Percentiles rank a stretch among this genome's conserved stretches.
Evolutionary conservation across 2,329 filamentous ascomycete genomes (phyloP).

Genomic region (Xenosphaeropsis pyriputrescens): DNA sequence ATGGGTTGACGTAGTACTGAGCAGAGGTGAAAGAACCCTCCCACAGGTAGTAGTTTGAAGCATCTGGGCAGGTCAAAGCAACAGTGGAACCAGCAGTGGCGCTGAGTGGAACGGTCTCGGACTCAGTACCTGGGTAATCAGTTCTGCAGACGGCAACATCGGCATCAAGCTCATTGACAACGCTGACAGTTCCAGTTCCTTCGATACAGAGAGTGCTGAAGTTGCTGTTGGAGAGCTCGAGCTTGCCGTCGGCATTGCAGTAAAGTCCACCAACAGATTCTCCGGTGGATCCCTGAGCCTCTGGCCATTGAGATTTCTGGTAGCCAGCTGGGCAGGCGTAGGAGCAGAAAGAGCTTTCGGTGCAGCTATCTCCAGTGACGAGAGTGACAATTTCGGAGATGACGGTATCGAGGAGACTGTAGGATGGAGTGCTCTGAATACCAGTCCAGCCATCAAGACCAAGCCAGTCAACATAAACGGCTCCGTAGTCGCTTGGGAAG

Average conservation of each 20-base stretch:
- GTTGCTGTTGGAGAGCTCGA: slow-evolving; percentile 60
- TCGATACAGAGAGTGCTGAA: slow-evolving; percentile 58
- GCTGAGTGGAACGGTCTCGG: slow-evolving; percentile 67
- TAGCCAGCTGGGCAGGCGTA: slow-evolving; percentile 88
- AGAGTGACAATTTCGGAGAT: slow-evolving; percentile 55
- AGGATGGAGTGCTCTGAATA: slow-evolving; percentile 50
- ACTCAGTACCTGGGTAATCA: slow-evolving; percentile 88
- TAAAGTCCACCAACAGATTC: slow-evolving; percentile 81
- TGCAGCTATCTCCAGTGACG: slow-evolving; percentile 44
- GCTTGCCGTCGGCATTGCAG: slow-evolving; percentile 59
- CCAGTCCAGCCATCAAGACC: slow-evolving; percentile 64
- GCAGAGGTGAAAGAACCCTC: slow-evolving; percentile 62
- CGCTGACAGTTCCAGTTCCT: slow-evolving; percentile 51
- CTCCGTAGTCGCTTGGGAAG: slow-evolving; percentile 75
- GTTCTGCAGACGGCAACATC: slow-evolving; percentile 76
- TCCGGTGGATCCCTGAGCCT: slow-evolving; percentile 58
- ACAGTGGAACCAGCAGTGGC: slow-evolving; percentile 42
- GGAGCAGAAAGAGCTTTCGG: slow-evolving; percentile 61
- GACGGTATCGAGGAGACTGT: slow-evolving; percentile 28
- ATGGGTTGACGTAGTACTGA: slow-evolving; percentile 93
- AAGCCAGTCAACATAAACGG: slow-evolving; percentile 54
- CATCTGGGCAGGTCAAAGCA: slow-evolving; percentile 62
- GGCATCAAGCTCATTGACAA: slow-evolving; percentile 58
- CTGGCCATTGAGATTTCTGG: slow-evolving; percentile 84
- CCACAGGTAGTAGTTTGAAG: slow-evolving; percentile 64